Evolutionary conservation across 2,329 filamentous ascomycete genomes (phyloP).

Genomic region (Ophiocordyceps camponoti-floridani): DNA sequence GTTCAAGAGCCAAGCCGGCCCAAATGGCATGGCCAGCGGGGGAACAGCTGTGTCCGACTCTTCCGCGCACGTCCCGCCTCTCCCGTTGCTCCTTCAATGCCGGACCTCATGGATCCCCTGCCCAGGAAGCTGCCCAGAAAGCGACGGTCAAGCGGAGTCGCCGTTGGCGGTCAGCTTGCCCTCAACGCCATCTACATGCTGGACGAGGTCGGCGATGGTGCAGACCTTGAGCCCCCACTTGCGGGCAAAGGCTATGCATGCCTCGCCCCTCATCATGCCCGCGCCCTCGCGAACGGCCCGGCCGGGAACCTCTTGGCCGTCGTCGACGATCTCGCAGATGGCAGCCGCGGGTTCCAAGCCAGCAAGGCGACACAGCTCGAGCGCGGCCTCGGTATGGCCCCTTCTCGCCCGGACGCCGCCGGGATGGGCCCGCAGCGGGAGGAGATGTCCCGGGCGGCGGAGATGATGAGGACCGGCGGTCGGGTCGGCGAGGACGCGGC

Average conservation of each 20-base stretch:
- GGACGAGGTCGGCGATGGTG: slow-evolving; percentile 82
- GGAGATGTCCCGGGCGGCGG: slow-evolving; percentile 72
- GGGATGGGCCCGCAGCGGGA: slow-evolving; percentile 61
- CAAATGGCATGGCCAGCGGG: too few species aligned
- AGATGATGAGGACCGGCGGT: slow-evolving; percentile 40
- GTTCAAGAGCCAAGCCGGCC: too few species aligned
- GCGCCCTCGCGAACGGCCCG: slow-evolving; percentile 44
- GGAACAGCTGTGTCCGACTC: too few species aligned
- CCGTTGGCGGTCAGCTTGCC: slow-evolving; percentile 30
- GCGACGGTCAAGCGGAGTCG: slow-evolving; percentile 3
- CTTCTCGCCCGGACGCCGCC: slow-evolving; percentile 66
- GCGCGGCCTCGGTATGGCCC: slow-evolving; percentile 86
- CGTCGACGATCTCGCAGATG: slow-evolving; percentile 84
- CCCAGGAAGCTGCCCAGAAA: too few species aligned
- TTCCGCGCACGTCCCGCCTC: too few species aligned
- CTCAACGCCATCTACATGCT: slow-evolving; percentile 61
- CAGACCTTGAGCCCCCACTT: slow-evolving; percentile 83
- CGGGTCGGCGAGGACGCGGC: slow-evolving; percentile 57
- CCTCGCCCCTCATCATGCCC: slow-evolving; percentile 88
- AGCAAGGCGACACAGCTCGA: slow-evolving; percentile 76
- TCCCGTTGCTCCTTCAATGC: too few species aligned
- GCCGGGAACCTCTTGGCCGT: slow-evolving; percentile 56
- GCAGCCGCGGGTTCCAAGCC: slow-evolving; percentile 54
- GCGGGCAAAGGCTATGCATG: slow-evolving; percentile 72
- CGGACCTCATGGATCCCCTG: too few species aligned